Evolutionary conservation across 169 alveolate species (phyloP), one percentile per base, ranked within the genome.

Genomic region (Plasmodium ovale): DNA sequence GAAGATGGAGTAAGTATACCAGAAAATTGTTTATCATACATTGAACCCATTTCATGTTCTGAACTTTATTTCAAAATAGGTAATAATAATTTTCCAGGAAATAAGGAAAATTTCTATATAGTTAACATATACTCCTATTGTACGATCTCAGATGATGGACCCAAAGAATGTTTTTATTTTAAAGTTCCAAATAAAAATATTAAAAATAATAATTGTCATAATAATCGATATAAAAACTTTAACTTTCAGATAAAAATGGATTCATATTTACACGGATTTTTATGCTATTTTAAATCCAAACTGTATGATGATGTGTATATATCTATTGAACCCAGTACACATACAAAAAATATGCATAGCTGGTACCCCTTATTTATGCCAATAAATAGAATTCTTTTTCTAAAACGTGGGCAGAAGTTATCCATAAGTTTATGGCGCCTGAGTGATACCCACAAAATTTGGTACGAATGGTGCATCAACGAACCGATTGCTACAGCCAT

Each of bases 291-390:
- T 91, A 90, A 91, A 60, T 72, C 89, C 35, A 85, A 54, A 59
- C 84, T 94, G 16, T 90, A 92, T 69, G 72, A 84, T 27, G 94
- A 94, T 53, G 71, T 90, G 23, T 85, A 87, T 60, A 54, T 94
- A 16, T 92, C 96, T 4, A 92, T 71, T 19, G 92, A 92, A 16
- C 96, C 96, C 3, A 90, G 53, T 44, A 90, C 91, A 0, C 87
- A 87, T 53, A 72, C 92, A 23, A 21, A 25, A 10, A 62, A 87
- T 62, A 79, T 87, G 31, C 92, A 92, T 68, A 91, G 95, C 58
- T 94, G 96, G 96, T 94, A 87, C 72, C 96, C 96, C 33, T 73
- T 92, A 73, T 94, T 65, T 84, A 92, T 94, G 16, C 96, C 96
- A n/a, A 14, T 94, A 9, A 82, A 79, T 12, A 42, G 73, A 27